These are phyloP conservation scores for Verticillium nonalfalfae DNA, from an alignment of 2,329 filamentous ascomycete species.

Conservation along the genomic window DNA sequence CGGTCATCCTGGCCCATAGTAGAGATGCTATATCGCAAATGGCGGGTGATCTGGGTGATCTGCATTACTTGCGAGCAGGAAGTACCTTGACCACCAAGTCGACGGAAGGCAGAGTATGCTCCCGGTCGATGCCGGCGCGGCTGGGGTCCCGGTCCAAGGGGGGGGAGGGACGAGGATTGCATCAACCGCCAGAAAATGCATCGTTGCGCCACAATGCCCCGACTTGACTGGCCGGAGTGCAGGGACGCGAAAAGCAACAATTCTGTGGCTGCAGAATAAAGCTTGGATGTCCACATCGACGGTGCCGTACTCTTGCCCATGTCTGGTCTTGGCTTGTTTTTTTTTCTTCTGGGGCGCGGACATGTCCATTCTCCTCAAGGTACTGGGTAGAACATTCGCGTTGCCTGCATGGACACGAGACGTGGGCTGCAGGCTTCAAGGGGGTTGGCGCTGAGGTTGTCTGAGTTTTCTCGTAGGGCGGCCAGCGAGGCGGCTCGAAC, in stretches of 20 bases:
- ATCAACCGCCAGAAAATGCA: not conserved
- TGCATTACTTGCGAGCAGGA: not conserved
- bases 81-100: not conserved
- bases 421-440: not conserved
- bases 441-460: not conserved
- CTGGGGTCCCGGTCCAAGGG: not conserved
- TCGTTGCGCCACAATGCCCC: not conserved
- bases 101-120: not conserved
- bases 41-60: not conserved
- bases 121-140: not conserved
- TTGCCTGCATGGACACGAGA: not conserved
- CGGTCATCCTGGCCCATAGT: not conserved
- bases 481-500: not conserved
- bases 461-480: not conserved
- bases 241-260: not conserved
- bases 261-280: not conserved
- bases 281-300: not conserved
- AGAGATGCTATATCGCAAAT: not conserved
- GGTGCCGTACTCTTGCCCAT: not conserved
- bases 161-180: not conserved
- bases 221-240: not conserved
- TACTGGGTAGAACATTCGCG: not conserved
- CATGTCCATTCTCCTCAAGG: not conserved
- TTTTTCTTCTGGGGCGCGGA: not conserved
- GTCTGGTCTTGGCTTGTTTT: not conserved